Conservation (phyloP, 192 early-diverging fungal genomes). For the Oehlia diaphana region DNA sequence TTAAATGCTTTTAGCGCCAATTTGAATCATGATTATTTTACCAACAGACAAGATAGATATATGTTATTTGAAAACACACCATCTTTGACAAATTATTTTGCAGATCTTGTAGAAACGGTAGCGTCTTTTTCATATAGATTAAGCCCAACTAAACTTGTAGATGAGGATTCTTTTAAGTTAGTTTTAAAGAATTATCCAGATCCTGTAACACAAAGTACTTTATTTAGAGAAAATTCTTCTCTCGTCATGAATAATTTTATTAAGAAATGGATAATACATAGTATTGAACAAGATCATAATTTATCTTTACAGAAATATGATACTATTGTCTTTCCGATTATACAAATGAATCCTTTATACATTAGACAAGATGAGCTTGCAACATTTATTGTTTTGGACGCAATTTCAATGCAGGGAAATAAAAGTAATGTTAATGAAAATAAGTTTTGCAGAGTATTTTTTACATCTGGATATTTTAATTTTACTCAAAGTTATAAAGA, state of each 20-base stretch:
- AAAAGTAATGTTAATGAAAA: slow-evolving; percentile 13
- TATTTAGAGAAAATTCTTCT: slow-evolving; percentile 57
- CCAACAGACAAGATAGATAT: slow-evolving; percentile 93
- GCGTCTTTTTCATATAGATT: slow-evolving; percentile 62
- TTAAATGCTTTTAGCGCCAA: slow-evolving; percentile 74
- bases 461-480: slow-evolving; percentile 95
- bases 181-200: slow-evolving; percentile 43
- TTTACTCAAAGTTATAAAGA: slow-evolving; percentile 69
- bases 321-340: slow-evolving; percentile 73
- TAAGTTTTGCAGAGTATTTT: slow-evolving; percentile 58
- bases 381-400: slow-evolving; percentile 63
- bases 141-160: slow-evolving; percentile 16
- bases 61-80: slow-evolving; percentile 61
- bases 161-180: slow-evolving; percentile 21
- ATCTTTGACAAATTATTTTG: slow-evolving; percentile 70
- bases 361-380: slow-evolving; percentile 77
- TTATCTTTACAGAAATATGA: slow-evolving; percentile 34
- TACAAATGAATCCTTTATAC: slow-evolving; percentile 85
- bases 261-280: slow-evolving; percentile 37
- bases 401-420: slow-evolving; percentile 39
- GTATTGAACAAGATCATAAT: slow-evolving; percentile 14
- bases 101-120: slow-evolving; percentile 62
- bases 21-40: slow-evolving; percentile 92
- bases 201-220: slow-evolving; percentile 56
- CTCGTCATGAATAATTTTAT: slow-evolving; percentile 54